Percentiles rank a stretch among this genome's conserved stretches.
Conservation (phyloP, 2,329 filamentous ascomycete genomes). For the Blumeria graminis region DNA sequence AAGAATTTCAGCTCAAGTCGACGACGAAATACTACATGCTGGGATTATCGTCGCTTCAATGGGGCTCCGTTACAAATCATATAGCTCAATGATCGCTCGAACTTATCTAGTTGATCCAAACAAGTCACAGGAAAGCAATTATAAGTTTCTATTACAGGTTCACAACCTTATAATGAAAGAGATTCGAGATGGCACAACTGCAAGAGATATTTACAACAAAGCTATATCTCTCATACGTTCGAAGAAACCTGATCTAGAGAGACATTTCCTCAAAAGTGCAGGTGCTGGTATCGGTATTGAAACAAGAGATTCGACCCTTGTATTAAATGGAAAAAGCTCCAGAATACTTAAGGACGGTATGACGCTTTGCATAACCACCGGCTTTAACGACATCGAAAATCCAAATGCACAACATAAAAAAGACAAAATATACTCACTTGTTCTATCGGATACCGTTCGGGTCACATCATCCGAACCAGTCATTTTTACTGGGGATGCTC, state of each 20-base stretch:
- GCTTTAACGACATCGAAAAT: conserved; percentile 75
- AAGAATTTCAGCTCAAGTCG: conserved; percentile 52
- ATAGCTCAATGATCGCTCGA: conserved; percentile 74
- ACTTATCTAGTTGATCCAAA: conserved; percentile 95
- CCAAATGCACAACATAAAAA: conserved; percentile 70
- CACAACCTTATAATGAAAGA: conserved; percentile 83
- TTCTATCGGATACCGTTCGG: conserved; percentile 82
- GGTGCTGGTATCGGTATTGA: conserved; percentile 87
- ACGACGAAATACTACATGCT: conserved; percentile 62
- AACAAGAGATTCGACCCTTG: conserved; percentile 57
- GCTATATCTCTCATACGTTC: conserved; percentile 56
- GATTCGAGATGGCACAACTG: conserved; percentile 60
- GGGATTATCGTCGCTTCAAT: conserved; percentile 86
- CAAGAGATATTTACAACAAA: conserved; percentile 82
- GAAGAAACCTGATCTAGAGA: conserved; percentile 88
- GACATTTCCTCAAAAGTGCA: conserved; percentile 81
- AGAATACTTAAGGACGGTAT: conserved; percentile 81
- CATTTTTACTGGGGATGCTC: conserved; percentile 82
- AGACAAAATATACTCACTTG: conserved; percentile 67
- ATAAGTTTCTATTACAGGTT: conserved; percentile 64
- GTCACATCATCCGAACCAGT: conserved; percentile 57
- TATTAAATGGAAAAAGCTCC: conserved; percentile 69
- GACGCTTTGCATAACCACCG: conserved; percentile 79
- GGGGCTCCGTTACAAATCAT: conserved; percentile 85
- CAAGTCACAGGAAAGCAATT: conserved; percentile 83